Percentiles rank a stretch among this genome's conserved stretches.
Conservation (phyloP, 164 flowering plant genomes). For the Amborella trichopoda region DNA sequence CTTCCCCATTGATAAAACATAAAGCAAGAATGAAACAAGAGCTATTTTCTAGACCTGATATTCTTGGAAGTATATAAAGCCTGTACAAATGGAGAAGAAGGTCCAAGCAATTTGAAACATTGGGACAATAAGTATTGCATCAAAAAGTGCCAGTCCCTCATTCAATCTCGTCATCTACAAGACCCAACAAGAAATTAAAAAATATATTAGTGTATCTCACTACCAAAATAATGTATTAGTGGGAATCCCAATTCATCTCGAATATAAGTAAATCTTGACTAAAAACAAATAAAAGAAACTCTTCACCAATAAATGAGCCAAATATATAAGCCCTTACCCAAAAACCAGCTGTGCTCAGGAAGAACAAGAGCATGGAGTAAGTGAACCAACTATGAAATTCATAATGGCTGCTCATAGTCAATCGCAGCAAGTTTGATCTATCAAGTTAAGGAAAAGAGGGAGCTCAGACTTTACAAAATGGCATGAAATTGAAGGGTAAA, state of each 20-base stretch:
- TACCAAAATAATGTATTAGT: neutral
- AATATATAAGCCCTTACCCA: slow-evolving; percentile 49
- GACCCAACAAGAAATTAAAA: slow-evolving; percentile 1
- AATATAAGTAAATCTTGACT: no score
- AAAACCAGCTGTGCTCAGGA: slow-evolving; percentile 92
- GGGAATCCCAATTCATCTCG: no score
- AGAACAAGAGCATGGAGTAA: slow-evolving; percentile 78
- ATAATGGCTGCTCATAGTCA: slow-evolving; percentile 76
- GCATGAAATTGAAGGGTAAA: neutral
- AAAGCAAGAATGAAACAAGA: no score
- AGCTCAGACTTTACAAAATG: no score
- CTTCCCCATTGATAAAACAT: no score
- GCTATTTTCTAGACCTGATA: slow-evolving; percentile 90
- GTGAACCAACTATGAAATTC: slow-evolving; percentile 91
- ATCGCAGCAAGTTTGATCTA: slow-evolving; percentile 77
- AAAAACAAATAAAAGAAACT: no score
- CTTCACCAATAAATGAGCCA: no score
- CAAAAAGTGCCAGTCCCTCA: slow-evolving; percentile 85
- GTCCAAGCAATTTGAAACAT: slow-evolving; percentile 99
- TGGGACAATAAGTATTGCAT: slow-evolving; percentile 94
- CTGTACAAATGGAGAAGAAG: slow-evolving; percentile 93
- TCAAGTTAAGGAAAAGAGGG: slow-evolving; percentile 11
- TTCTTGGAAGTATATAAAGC: slow-evolving; percentile 92
- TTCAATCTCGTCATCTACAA: slow-evolving; percentile 94
- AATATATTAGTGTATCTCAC: neutral